These are phyloP conservation scores for Leptographium wingfieldii DNA, from an alignment of 2,329 filamentous ascomycete species.

Conservation along the genomic window DNA sequence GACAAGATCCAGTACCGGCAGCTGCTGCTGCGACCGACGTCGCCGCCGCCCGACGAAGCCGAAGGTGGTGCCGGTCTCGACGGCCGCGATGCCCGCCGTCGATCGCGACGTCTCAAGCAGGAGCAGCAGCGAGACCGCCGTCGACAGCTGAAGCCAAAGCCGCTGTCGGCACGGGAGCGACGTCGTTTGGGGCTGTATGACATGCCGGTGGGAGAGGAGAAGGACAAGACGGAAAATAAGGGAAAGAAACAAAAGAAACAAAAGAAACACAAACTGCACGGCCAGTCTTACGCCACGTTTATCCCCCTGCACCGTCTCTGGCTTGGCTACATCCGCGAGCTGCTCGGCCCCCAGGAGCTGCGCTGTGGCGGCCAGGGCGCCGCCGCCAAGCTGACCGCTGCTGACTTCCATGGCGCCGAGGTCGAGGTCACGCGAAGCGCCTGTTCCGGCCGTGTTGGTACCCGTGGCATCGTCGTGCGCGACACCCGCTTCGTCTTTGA, in stretches of 20 bases:
- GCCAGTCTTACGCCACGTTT: conserved; percentile 59
- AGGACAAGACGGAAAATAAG: conserved; percentile 19
- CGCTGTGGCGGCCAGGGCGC: conserved; percentile 43
- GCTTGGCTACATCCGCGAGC: conserved; percentile 72
- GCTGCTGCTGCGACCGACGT: conserved; percentile 64
- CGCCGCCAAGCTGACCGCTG: conserved; percentile 66
- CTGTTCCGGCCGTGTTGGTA: conserved; percentile 70
- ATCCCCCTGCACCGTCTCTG: conserved; percentile 67
- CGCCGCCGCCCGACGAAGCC: conserved; percentile 46
- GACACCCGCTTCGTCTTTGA: conserved; percentile 83
- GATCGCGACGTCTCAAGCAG: conserved; percentile 33
- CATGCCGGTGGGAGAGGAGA: conserved; percentile 34
- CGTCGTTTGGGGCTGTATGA: conserved; percentile 61
- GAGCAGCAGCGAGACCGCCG: conserved; percentile 30
- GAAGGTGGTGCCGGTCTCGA: conserved; percentile 46
- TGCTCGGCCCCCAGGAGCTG: conserved; percentile 49
- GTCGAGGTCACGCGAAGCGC: conserved; percentile 71
- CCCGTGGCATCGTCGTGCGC: conserved; percentile 75
- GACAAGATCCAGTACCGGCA: conserved; percentile 77
- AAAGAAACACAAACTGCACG: not conserved
- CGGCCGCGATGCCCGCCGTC: conserved; percentile 43
- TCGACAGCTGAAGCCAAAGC: conserved; percentile 41
- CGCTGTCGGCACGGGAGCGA: conserved; percentile 70
- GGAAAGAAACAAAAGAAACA: not conserved
- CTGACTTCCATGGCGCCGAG: conserved; percentile 81